A percentile compares a stretch with the other conserved stretches of the same genome.
Evolutionary conservation across 805 yeast species (phyloP).

Genomic region (Kodamaea sagamina): DNA sequence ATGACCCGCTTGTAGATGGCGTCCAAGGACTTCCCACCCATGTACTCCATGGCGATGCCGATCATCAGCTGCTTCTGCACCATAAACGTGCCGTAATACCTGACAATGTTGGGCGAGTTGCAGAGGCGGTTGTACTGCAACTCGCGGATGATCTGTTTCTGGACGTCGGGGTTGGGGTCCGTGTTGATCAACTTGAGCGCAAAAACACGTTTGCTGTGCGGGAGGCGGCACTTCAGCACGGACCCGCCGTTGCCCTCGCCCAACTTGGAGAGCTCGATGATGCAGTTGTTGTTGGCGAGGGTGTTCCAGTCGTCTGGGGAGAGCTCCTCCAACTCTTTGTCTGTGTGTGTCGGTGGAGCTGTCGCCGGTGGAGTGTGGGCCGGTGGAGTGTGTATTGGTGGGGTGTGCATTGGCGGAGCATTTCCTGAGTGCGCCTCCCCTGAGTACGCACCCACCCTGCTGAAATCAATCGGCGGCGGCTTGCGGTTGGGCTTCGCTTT

Average conservation of each 20-base stretch:
- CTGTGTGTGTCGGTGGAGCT: too few relatives aligned
- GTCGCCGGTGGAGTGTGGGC: too few relatives aligned
- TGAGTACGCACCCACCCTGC: slow-evolving; percentile 21
- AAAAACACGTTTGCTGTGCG: slow-evolving; percentile 59
- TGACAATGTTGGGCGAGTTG: slow-evolving; percentile 80
- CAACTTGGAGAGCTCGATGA: slow-evolving; percentile 65
- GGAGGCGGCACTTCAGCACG: slow-evolving; percentile 74
- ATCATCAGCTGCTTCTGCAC: slow-evolving; percentile 76
- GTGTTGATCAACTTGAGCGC: slow-evolving; percentile 78
- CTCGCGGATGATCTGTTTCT: slow-evolving; percentile 88
- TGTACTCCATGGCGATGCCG: slow-evolving; percentile 94
- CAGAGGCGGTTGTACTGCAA: slow-evolving; percentile 84
- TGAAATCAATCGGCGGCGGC: slow-evolving; percentile 47
- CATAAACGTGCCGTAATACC: slow-evolving; percentile 89
- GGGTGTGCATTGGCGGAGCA: too few relatives aligned
- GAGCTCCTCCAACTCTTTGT: slow-evolving; percentile 47
- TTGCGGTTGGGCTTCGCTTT: slow-evolving; percentile 25
- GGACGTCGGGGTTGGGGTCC: slow-evolving; percentile 81
- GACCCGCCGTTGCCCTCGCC: slow-evolving; percentile 97
- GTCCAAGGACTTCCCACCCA: slow-evolving; percentile 91
- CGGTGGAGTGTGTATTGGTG: too few relatives aligned
- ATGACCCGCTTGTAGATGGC: slow-evolving; percentile 82
- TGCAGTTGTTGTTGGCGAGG: slow-evolving; percentile 57
- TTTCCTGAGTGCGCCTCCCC: too few relatives aligned
- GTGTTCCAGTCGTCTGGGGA: slow-evolving; percentile 77